These are phyloP conservation scores for Polysphondylium violaceum DNA, from an alignment of 78 protist genomes.

Conservation along the genomic window DNA sequence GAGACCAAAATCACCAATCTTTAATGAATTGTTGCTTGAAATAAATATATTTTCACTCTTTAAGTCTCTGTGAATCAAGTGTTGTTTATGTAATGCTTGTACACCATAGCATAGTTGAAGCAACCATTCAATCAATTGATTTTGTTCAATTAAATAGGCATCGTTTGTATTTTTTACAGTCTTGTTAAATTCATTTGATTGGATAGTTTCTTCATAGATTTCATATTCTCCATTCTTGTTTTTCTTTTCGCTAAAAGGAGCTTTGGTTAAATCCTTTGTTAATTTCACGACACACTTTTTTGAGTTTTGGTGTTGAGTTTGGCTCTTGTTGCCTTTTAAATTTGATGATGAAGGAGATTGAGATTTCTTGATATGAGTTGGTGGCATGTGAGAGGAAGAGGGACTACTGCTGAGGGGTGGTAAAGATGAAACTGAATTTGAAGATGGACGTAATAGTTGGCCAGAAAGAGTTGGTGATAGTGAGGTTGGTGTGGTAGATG, in stretches of 20 bases:
- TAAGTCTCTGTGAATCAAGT: constrained; percentile 50
- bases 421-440: neutral
- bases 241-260: neutral
- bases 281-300: constrained; percentile 26
- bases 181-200: constrained; percentile 27
- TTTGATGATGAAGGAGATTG: neutral
- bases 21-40: neutral
- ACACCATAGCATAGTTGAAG: constrained; percentile 29
- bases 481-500: constrained; percentile 1
- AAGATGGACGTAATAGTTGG: constrained; percentile 1
- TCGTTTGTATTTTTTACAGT: neutral
- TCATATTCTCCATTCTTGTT: too few species aligned
- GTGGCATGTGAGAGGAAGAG: neutral
- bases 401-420: neutral
- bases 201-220: neutral
- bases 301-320: too few species aligned
- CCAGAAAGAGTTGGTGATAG: neutral
- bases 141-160: constrained; percentile 25
- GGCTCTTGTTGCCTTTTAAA: neutral
- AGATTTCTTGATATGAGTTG: neutral
- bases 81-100: constrained; percentile 42
- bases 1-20: constrained; percentile 73
- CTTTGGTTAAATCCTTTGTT: constrained; percentile 26
- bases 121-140: constrained; percentile 39
- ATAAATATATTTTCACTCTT: constrained; percentile 61